These are phyloP conservation scores for Aeschynomene evenia DNA, from an alignment of 306 rosid species.

Conservation along the genomic window DNA sequence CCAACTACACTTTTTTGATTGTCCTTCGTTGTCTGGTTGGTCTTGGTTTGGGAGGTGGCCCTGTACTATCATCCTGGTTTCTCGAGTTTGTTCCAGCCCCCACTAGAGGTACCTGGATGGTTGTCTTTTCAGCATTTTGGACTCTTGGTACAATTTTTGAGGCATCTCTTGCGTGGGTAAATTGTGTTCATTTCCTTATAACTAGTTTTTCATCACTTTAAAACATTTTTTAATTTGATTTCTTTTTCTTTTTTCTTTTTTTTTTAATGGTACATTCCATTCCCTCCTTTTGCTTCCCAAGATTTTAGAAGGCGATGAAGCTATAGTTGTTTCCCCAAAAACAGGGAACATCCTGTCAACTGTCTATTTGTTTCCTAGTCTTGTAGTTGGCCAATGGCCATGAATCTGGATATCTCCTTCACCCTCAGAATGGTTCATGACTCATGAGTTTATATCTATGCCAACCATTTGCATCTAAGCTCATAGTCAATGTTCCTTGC, in stretches of 20 bases:
- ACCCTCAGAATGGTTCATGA: constrained; percentile 8
- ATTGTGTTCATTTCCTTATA: constrained; percentile 31
- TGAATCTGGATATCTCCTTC: constrained; percentile 12
- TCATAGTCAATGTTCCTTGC: constrained; percentile 36
- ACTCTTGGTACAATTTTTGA: constrained; percentile 88
- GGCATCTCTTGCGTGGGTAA: constrained; percentile 97
- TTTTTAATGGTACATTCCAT: background rate
- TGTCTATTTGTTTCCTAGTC: constrained; percentile 1
- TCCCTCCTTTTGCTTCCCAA: background rate
- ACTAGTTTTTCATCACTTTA: constrained; percentile 8
- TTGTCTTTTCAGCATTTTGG: constrained; percentile 89
- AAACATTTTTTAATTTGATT: constrained; percentile 8
- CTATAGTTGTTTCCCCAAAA: background rate
- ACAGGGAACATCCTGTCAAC: background rate
- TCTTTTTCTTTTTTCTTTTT: background rate
- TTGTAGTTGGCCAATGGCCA: constrained; percentile 2
- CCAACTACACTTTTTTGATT: constrained; percentile 56
- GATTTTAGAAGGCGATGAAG: background rate
- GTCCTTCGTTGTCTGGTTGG: constrained; percentile 81
- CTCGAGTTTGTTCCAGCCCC: constrained; percentile 95
- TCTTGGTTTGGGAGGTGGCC: constrained; percentile 97
- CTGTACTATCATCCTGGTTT: constrained; percentile 87
- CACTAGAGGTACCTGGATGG: constrained; percentile 97
- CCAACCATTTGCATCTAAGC: constrained; percentile 1
- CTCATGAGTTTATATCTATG: background rate